phyloP scores from a whole-genome alignment of 176 grass and related monocot species.

The Hordeum marinum region DNA sequence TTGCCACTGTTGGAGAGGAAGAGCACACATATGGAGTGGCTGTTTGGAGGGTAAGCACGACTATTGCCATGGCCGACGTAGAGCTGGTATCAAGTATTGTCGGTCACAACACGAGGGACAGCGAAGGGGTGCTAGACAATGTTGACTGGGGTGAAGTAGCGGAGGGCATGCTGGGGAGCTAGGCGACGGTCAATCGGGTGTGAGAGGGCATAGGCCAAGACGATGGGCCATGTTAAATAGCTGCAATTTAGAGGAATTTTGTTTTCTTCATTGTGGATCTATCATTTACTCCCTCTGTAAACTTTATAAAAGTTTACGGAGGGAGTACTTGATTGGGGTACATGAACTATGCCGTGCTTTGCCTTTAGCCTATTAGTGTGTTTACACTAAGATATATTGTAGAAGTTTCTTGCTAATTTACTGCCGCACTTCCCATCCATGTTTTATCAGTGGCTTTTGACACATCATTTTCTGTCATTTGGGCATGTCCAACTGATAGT shows the following conservation, averaged over 20 bases:
- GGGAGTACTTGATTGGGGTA: neutral
- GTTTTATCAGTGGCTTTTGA: neutral
- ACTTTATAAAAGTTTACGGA: too few species aligned
- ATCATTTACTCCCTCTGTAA: neutral
- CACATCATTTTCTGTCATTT: neutral
- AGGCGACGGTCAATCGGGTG: neutral
- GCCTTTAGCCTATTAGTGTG: neutral
- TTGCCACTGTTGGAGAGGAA: neutral
- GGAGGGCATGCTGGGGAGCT: neutral
- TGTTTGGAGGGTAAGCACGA: neutral
- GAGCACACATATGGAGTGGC: neutral
- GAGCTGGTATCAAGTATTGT: neutral
- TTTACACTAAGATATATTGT: neutral
- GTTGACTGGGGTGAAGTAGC: neutral
- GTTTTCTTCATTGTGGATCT: neutral
- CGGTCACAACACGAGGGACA: neutral
- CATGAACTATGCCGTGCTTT: neutral
- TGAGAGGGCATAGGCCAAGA: neutral
- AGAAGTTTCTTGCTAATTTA: neutral
- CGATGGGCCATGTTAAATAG: neutral
- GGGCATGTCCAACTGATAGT: neutral
- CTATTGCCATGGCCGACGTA: neutral
- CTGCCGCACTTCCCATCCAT: neutral
- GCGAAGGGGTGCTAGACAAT: neutral
- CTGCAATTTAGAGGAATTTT: neutral